Evolutionary conservation across 768 basidiomycete genomes (phyloP), one percentile per base, ranked within the genome.

Genomic region (Strobilomyces dryophilus): DNA sequence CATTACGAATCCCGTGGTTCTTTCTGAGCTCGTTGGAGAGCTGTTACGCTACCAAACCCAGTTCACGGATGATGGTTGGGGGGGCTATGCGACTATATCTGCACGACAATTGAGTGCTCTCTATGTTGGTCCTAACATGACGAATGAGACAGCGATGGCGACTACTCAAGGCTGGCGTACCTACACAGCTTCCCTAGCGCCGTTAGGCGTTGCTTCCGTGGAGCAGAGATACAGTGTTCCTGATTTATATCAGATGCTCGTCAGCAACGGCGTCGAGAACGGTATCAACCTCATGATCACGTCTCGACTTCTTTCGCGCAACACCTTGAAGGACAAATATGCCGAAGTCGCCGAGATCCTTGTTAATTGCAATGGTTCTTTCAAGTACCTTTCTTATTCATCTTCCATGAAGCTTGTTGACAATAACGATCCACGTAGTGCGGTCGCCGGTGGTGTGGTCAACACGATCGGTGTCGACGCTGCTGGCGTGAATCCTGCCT

Each of bases 401-500:
- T 37, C 8, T 2, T 31, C 3, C 11, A n/a, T n/a, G n/a, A n/a
- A n/a, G n/a, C n/a, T n/a, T 2, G 18, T 24, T 50, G 34, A 43
- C n/a, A 4, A 27, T 9, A 8, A 39, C 24, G 1, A n/a, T 15
- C 2, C 20, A 1, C 37, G 2, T 1, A 80, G 79, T 32, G 61
- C 66, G 8, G 61, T 79, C 9, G 72, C 66, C 5, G 79, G 79
- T 2, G 77, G 80, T 1, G 72, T 69, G 5, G 78, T 78, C 14
- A 65, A 69, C 7, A 59, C 60, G 20, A 58, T 68, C 1, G 60
- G 71, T 20, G 72, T 76, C 0, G 63, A 71, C 45, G 70, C 74
- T 4, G 65, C 69, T 15, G 79, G 74, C 8, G 51, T 79, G n/a
- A 72, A 79, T 61, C 79, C 78, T 9, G 74, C 73, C 3, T 82